Evolutionary conservation across 2,329 filamentous ascomycete species (phyloP).

Genomic region (Microdochium bolleyi): DNA sequence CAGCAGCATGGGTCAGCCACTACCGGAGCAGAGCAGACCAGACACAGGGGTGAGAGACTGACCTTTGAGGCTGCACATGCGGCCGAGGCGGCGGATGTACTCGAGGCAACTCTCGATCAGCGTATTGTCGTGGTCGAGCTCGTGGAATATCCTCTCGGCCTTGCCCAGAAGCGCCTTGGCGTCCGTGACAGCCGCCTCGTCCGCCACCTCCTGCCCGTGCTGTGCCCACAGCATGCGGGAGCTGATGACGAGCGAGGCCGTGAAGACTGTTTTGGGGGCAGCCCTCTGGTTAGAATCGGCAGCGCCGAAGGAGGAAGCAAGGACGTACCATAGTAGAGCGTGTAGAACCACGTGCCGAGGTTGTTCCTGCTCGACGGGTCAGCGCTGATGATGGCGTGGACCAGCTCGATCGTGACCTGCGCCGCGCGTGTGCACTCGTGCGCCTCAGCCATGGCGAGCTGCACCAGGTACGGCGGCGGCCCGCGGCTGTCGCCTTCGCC

Average conservation of each 20-base stretch:
- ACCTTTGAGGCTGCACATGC: slow-evolving; percentile 1
- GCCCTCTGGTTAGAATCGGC: too few relatives aligned
- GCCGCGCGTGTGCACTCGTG: slow-evolving; percentile 1
- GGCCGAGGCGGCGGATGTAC: slow-evolving; percentile 1
- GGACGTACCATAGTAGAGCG: slow-evolving; percentile 1
- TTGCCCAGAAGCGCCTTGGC: neutral
- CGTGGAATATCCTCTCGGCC: neutral
- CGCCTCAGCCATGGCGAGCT: slow-evolving; percentile 1
- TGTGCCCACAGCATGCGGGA: slow-evolving; percentile 1
- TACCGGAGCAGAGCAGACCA: too few relatives aligned
- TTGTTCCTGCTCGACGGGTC: neutral
- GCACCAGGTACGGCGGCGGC: neutral
- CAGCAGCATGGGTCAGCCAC: too few relatives aligned
- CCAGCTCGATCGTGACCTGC: slow-evolving; percentile 1
- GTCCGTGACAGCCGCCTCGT: neutral
- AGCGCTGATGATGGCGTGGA: slow-evolving; percentile 1
- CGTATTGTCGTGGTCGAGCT: slow-evolving; percentile 1
- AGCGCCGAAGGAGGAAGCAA: neutral
- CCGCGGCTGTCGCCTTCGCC: neutral
- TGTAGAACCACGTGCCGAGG: neutral
- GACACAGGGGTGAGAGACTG: neutral
- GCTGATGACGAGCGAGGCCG: slow-evolving; percentile 1
- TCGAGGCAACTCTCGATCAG: slow-evolving; percentile 1
- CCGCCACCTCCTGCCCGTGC: neutral
- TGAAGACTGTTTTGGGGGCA: neutral